A percentile compares a stretch with the other conserved stretches of the same genome.
Conservation (phyloP, 2,329 filamentous ascomycete genomes). For the Parascedosporium putredinis region DNA sequence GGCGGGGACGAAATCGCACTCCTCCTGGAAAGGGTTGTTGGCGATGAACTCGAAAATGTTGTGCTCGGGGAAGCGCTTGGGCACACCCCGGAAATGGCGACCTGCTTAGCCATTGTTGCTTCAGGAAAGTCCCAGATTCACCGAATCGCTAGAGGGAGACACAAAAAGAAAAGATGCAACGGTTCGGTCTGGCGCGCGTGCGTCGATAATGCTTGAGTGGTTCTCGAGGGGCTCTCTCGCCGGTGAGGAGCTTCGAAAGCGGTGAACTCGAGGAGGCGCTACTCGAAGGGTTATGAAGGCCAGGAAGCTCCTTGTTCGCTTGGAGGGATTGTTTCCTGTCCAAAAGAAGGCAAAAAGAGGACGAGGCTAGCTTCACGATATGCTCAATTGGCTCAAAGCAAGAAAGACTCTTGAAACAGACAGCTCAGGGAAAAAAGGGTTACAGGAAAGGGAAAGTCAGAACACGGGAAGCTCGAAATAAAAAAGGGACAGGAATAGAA, state of each 20-base stretch:
- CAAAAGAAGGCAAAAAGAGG: too few relatives aligned
- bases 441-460: background rate
- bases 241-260: background rate
- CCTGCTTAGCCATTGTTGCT: background rate
- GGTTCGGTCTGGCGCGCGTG: too few relatives aligned
- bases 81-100: conserved; percentile 2
- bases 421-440: background rate
- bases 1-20: conserved; percentile 19
- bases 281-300: too few relatives aligned
- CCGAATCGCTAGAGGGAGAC: too few relatives aligned
- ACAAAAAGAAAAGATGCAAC: too few relatives aligned
- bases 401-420: background rate
- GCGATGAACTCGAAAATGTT: conserved; percentile 28
- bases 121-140: too few relatives aligned
- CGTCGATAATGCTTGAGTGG: too few relatives aligned
- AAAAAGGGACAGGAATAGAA: background rate
- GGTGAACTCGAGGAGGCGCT: background rate
- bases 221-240: background rate
- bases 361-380: too few relatives aligned
- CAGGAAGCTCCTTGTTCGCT: background rate
- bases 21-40: conserved; percentile 23
- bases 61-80: conserved; percentile 12
- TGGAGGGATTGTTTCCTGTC: background rate
- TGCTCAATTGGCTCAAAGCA: too few relatives aligned
- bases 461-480: too few relatives aligned